Evolutionary conservation across 495 filamentous ascomycete genomes (phyloP), one percentile per base, ranked within the genome.

Genomic region (Haplographium delicatum): DNA sequence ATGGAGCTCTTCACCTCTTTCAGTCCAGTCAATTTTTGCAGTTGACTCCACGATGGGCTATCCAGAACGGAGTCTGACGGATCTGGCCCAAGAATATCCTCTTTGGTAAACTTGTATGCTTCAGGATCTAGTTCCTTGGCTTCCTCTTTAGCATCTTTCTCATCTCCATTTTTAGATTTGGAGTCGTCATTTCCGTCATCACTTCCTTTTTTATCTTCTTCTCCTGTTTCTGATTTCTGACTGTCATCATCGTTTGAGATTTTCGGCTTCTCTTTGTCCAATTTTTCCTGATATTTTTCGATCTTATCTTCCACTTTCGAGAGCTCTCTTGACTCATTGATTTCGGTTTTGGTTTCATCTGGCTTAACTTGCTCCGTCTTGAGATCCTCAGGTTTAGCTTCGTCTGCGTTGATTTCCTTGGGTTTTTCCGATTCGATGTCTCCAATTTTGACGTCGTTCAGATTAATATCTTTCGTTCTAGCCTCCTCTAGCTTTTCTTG

Each of bases 1-100:
- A 89, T 65, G 0, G 80, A 74, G 8, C 81, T 62, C 56, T 90
- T 91, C 28, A 90, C 85, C 0, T 71, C 50, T 0, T 61, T 44
- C 3, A 91, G 67, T 0, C 86, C 86, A 18, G 76, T 80, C 62
- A 89, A 64, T 0, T 60, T 43, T 42, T 81, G 60, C 4, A 89
- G 62, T 42, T 78, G 68, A 13, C 57, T 44, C 83, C 83, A 86
- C 3, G 82, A 70, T 10, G 51, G 22, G 41, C 65, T 74, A 3
- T 61, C 44, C 8, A 65, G 31, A 0, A 83, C 56, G 0, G 71
- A 72, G 24, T 64, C 45, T 4, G 66, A 68, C 10, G 83, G 82
- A 18, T 82, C 74, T 5, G 78, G 82, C 0, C 82, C 82, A 22
- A 85, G 73, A 8, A 85, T 47, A 55, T 84, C 81, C 51, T 78